phyloP scores from a whole-genome alignment of 805 yeast genomes.

The Zygosaccharomyces bailii region DNA sequence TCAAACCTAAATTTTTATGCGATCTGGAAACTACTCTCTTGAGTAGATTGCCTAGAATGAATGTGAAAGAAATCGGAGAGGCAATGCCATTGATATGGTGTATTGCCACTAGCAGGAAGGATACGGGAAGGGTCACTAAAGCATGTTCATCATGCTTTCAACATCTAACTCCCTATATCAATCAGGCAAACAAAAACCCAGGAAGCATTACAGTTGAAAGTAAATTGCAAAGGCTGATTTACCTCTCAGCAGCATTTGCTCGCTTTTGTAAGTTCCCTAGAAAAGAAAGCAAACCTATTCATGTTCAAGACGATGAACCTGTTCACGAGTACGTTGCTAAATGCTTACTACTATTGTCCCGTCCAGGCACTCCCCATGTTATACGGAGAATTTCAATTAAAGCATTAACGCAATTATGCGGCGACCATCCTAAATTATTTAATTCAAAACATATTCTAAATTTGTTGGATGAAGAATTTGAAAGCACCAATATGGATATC shows the following conservation, averaged over 20 bases:
- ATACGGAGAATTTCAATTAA: constrained; percentile 52
- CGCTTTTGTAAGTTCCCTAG: constrained; percentile 56
- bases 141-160: constrained; percentile 63
- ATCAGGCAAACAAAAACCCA: constrained; percentile 28
- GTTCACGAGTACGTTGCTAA: constrained; percentile 56
- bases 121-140: constrained; percentile 48
- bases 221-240: constrained; percentile 53
- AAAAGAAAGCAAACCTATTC: constrained; percentile 38
- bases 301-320: constrained; percentile 45
- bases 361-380: constrained; percentile 30
- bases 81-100: constrained; percentile 71
- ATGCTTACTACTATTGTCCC: constrained; percentile 54
- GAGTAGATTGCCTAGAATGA: constrained; percentile 56
- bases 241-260: constrained; percentile 68
- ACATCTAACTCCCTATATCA: constrained; percentile 46
- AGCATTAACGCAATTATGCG: constrained; percentile 57
- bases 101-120: constrained; percentile 46
- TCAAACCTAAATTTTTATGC: constrained; percentile 49
- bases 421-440: constrained; percentile 63
- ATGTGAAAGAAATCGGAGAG: constrained; percentile 57
- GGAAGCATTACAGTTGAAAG: constrained; percentile 34
- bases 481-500: constrained; percentile 38
- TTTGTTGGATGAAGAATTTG: constrained; percentile 51
- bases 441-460: constrained; percentile 51
- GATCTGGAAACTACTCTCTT: constrained; percentile 53